Evolutionary conservation across 306 rosid genomes (phyloP).

Genomic region (Cajanus cajan): DNA sequence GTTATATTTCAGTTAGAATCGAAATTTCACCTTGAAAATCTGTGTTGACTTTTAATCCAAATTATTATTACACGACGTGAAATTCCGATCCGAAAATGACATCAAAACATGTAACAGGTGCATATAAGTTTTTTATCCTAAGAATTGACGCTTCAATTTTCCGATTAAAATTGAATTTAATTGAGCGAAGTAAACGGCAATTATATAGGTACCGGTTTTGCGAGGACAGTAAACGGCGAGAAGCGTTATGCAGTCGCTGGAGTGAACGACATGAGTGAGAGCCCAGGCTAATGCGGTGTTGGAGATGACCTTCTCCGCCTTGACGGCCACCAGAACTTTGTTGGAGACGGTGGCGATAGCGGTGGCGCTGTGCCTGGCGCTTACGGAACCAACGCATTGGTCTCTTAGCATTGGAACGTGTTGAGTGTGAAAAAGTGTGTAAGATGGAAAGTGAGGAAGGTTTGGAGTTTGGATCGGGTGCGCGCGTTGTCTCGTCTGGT

Average conservation of each 20-base stretch:
- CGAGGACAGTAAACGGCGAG: constrained; percentile 66
- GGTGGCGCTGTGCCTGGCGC: constrained; percentile 46
- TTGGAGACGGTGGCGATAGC: constrained; percentile 32
- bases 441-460: constrained; percentile 9
- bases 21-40: too few species aligned
- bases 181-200: neutral
- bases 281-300: constrained; percentile 86
- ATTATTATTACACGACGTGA: too few species aligned
- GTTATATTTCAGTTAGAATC: neutral
- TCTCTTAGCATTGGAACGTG: constrained; percentile 34
- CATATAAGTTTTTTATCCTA: neutral
- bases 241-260: constrained; percentile 70
- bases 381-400: constrained; percentile 45
- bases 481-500: neutral
- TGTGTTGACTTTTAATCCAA: too few species aligned
- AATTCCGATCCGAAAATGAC: neutral
- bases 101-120: neutral
- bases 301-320: constrained; percentile 76
- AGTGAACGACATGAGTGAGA: constrained; percentile 80
- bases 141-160: neutral
- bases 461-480: neutral
- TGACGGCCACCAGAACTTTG: constrained; percentile 81
- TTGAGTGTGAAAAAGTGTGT: neutral
- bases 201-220: constrained; percentile 47
- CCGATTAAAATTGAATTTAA: neutral